phyloP scores from a whole-genome alignment of 2,329 filamentous ascomycete genomes.

The Fusarium humuli region DNA sequence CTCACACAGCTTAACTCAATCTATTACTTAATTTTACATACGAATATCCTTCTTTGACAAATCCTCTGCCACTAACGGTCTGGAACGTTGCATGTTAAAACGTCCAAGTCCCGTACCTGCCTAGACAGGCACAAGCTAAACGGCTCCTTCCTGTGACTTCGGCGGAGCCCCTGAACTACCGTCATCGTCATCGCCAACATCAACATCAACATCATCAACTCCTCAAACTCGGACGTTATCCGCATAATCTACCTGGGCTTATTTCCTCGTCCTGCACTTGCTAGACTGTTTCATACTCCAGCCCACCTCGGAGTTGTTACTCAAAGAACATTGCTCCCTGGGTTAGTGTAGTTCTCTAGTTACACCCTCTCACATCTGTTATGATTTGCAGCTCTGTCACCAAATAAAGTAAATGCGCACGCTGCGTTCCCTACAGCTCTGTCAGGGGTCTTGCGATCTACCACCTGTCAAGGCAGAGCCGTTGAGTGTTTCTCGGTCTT shows the following conservation, averaged over 20 bases:
- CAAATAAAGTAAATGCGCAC: constrained; percentile 10
- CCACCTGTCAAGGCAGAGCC: constrained; percentile 31
- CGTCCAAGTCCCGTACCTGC: constrained; percentile 5
- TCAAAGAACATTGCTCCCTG: constrained; percentile 22
- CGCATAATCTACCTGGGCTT: constrained; percentile 21
- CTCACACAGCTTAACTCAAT: constrained; percentile 1
- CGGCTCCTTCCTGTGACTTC: constrained; percentile 25
- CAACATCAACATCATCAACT: constrained; percentile 16
- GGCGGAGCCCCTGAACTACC: constrained; percentile 22
- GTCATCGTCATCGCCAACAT: constrained; percentile 19
- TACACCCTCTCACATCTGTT: constrained; percentile 16
- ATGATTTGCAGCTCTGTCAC: constrained; percentile 38
- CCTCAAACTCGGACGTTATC: constrained; percentile 41
- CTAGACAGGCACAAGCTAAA: constrained; percentile 14
- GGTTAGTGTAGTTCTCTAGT: constrained; percentile 30
- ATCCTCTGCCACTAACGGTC: constrained; percentile 10
- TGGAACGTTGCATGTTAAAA: constrained; percentile 10
- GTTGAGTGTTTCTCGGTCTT: constrained; percentile 5
- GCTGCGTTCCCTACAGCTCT: constrained; percentile 13
- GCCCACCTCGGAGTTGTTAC: constrained; percentile 23
- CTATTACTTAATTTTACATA: constrained; percentile 22
- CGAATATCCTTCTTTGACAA: constrained; percentile 3
- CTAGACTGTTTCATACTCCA: constrained; percentile 25
- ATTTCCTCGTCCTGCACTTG: constrained; percentile 16
- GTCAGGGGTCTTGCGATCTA: constrained; percentile 37